Conservation (phyloP, 2,329 filamentous ascomycete species). For the Coniochaeta sp. region DNA sequence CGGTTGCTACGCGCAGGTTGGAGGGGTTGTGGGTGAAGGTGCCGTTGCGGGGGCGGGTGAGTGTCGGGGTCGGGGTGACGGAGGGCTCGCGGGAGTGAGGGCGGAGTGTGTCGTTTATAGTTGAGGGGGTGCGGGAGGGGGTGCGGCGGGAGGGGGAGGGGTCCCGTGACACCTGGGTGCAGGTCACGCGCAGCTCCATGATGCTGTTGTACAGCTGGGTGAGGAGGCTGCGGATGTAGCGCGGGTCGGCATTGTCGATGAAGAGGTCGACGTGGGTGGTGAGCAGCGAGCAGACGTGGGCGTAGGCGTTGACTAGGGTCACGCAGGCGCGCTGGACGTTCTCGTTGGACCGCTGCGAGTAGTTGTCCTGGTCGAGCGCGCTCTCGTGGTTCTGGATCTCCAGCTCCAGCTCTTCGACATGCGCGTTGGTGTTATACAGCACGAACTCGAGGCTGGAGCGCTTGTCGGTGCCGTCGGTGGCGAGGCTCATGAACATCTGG, state of each 20-base stretch:
- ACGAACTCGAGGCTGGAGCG: constrained; percentile 59
- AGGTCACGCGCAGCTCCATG: constrained; percentile 56
- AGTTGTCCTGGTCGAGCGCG: constrained; percentile 40
- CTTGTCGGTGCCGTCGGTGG: constrained; percentile 53
- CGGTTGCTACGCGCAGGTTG: constrained; percentile 51
- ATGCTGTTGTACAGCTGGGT: constrained; percentile 61
- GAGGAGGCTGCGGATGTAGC: constrained; percentile 59
- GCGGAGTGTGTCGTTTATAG: constrained; percentile 40
- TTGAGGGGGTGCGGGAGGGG: constrained; percentile 10
- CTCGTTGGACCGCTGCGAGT: constrained; percentile 49
- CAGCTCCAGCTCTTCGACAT: constrained; percentile 58
- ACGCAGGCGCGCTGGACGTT: constrained; percentile 57
- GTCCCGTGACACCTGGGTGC: constrained; percentile 24
- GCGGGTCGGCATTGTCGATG: constrained; percentile 57
- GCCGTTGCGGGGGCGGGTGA: constrained; percentile 29
- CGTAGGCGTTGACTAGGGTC: constrained; percentile 57
- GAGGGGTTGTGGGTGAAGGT: constrained; percentile 39
- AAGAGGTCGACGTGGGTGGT: constrained; percentile 57
- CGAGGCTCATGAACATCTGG: constrained; percentile 56
- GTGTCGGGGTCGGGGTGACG: constrained; percentile 39
- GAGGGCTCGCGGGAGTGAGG: constrained; percentile 45
- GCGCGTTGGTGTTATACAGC: constrained; percentile 60
- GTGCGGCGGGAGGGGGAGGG: constrained; percentile 12
- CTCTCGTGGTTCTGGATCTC: constrained; percentile 57
- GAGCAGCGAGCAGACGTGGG: constrained; percentile 56